Evolutionary conservation across 805 yeast species (phyloP).

Genomic region (Starmerella bacillaris): DNA sequence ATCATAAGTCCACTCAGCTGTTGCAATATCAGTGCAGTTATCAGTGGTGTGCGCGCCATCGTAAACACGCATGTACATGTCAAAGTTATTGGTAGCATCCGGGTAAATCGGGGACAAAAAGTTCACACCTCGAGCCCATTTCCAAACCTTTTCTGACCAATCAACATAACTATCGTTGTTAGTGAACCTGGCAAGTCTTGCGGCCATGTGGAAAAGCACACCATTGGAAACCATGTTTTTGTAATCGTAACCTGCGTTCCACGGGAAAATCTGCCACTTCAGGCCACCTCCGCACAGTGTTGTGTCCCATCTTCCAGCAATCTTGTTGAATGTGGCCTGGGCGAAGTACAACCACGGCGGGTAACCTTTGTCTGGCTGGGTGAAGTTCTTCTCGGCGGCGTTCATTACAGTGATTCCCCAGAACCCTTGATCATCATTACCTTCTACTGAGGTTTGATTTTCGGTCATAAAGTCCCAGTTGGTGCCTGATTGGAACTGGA

Average conservation of each 20-base stretch:
- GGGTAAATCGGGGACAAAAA: slow-evolving; percentile 28
- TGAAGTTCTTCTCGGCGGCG: slow-evolving; percentile 78
- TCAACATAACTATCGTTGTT: slow-evolving; percentile 54
- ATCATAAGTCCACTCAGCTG: slow-evolving; percentile 70
- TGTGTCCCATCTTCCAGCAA: slow-evolving; percentile 77
- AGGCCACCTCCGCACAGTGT: slow-evolving; percentile 67
- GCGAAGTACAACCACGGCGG: slow-evolving; percentile 57
- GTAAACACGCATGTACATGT: slow-evolving; percentile 13
- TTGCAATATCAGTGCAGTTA: slow-evolving; percentile 45
- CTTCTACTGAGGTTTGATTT: slow-evolving; percentile 81
- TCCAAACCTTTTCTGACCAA: slow-evolving; percentile 58
- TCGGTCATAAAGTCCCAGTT: slow-evolving; percentile 67
- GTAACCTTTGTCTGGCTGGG: slow-evolving; percentile 36
- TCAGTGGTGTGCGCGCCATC: slow-evolving; percentile 26
- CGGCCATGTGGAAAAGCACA: slow-evolving; percentile 69
- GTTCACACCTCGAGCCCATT: slow-evolving; percentile 49
- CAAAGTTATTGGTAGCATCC: slow-evolving; percentile 28
- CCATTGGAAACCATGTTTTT: slow-evolving; percentile 88
- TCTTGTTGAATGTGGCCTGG: slow-evolving; percentile 79
- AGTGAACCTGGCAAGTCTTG: slow-evolving; percentile 71
- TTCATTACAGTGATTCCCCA: slow-evolving; percentile 91
- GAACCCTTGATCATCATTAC: slow-evolving; percentile 94
- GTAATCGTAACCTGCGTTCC: slow-evolving; percentile 89
- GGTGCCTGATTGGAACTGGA: slow-evolving; percentile 56
- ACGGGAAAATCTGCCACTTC: slow-evolving; percentile 88